Evolutionary conservation across 1,139 yeast genomes (phyloP).

Genomic region (Yamadazyma taylorii): DNA sequence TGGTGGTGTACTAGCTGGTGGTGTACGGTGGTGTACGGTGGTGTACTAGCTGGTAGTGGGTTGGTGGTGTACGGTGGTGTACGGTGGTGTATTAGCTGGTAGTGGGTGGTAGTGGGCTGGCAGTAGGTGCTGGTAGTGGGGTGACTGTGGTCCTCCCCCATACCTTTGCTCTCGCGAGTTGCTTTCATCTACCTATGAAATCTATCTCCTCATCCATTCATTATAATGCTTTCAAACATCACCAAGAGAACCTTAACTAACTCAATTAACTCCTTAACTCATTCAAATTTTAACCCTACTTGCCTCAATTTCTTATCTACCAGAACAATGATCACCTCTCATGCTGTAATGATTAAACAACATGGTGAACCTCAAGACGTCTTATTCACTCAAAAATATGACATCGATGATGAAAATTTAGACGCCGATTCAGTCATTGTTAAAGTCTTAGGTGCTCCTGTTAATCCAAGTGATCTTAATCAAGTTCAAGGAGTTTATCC

Average conservation of each 20-base stretch:
- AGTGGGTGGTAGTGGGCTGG: too few relatives aligned
- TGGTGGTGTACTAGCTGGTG: too few relatives aligned
- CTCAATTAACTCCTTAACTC: not conserved
- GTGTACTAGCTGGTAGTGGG: too few relatives aligned
- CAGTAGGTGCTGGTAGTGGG: too few relatives aligned
- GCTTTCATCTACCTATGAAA: too few relatives aligned
- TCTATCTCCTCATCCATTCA: too few relatives aligned
- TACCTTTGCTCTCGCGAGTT: too few relatives aligned
- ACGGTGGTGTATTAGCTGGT: too few relatives aligned
- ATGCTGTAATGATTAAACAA: conserved; percentile 55
- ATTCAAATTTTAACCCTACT: not conserved
- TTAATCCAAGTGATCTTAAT: conserved; percentile 50
- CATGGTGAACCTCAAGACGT: conserved; percentile 65
- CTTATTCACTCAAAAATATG: conserved; percentile 51
- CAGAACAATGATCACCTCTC: conserved; percentile 51
- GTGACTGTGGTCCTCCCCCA: too few relatives aligned
- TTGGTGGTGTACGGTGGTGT: too few relatives aligned
- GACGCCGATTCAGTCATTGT: conserved; percentile 50
- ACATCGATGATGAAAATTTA: conserved; percentile 47
- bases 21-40: too few relatives aligned
- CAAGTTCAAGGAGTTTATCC: conserved; percentile 46
- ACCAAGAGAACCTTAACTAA: not conserved
- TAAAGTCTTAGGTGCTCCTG: conserved; percentile 78
- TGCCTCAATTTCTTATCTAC: conserved; percentile 11
- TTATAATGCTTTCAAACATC: too few relatives aligned